Conservation (phyloP, 306 rosid species). For the Pyrus pyrifolia region DNA sequence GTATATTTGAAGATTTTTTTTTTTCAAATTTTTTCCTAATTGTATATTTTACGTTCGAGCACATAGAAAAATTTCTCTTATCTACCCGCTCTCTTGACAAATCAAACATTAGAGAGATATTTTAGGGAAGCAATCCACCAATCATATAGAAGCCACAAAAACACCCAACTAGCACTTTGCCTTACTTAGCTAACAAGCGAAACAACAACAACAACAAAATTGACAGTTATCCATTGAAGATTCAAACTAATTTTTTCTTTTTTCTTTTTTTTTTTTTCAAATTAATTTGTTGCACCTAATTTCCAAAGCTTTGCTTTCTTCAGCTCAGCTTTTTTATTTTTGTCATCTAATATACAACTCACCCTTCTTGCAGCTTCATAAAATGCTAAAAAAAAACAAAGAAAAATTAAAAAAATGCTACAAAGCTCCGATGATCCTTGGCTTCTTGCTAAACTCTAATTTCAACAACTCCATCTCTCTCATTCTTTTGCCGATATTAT, state of each 20-base stretch:
- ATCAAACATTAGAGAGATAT: slow-evolving; percentile 3
- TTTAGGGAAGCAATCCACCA: slow-evolving; percentile 23
- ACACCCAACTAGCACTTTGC: neutral
- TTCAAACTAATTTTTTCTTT: neutral
- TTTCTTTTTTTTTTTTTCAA: neutral
- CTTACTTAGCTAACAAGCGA: neutral
- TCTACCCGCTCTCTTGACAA: neutral
- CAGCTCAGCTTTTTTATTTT: neutral
- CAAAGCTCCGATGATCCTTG: slow-evolving; percentile 83
- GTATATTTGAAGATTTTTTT: too few relatives aligned
- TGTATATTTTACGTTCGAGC: too few relatives aligned
- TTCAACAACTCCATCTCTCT: slow-evolving; percentile 59
- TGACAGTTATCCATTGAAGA: slow-evolving; percentile 16
- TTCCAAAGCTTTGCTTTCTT: slow-evolving; percentile 33
- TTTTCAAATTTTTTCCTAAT: too few relatives aligned
- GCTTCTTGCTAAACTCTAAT: slow-evolving; percentile 69
- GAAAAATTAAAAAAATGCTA: slow-evolving; percentile 21
- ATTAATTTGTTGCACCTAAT: slow-evolving; percentile 30
- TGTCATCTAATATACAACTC: slow-evolving; percentile 47
- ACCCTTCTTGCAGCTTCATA: slow-evolving; percentile 32
- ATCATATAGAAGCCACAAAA: slow-evolving; percentile 15
- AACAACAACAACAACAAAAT: neutral
- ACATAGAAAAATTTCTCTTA: too few relatives aligned
- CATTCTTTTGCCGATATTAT: slow-evolving; percentile 48
- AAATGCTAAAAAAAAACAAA: neutral